phyloP scores from a whole-genome alignment of 371 early-diverging fungal species.

The Fennellomyces sp. region DNA sequence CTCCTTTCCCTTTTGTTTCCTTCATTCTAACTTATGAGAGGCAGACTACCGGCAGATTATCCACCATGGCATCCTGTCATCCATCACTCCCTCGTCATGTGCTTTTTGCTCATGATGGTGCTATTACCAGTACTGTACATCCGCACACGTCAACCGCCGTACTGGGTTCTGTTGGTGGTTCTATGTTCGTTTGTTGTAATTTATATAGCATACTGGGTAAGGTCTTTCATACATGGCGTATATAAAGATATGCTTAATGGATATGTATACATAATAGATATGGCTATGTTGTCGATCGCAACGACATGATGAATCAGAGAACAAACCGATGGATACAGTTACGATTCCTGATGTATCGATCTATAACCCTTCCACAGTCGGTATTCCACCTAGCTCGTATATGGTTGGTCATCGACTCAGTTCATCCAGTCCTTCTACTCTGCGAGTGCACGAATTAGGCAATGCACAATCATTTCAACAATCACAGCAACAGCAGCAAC shows the following conservation, averaged over 20 bases:
- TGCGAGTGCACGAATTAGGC: neutral
- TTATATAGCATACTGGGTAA: slow-evolving; percentile 20
- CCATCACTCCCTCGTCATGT: slow-evolving; percentile 19
- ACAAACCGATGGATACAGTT: neutral
- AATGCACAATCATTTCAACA: neutral
- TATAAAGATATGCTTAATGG: neutral
- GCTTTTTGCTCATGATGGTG: slow-evolving; percentile 16
- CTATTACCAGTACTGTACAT: slow-evolving; percentile 17
- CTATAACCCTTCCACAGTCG: slow-evolving; percentile 19
- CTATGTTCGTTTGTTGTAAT: slow-evolving; percentile 11
- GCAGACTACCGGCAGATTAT: neutral
- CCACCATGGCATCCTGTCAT: slow-evolving; percentile 16
- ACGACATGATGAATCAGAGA: neutral
- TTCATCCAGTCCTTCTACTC: slow-evolving; percentile 6
- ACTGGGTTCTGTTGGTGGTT: slow-evolving; percentile 13
- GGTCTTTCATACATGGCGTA: neutral
- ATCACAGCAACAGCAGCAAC: neutral
- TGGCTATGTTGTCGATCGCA: slow-evolving; percentile 10
- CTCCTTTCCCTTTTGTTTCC: neutral
- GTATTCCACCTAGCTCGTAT: slow-evolving; percentile 17
- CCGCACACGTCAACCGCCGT: slow-evolving; percentile 15
- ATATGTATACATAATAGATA: slow-evolving; percentile 8
- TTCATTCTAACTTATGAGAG: slow-evolving; percentile 1
- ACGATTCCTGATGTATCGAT: slow-evolving; percentile 1
- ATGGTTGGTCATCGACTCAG: neutral